These are phyloP conservation scores for Tetrahymena thermophila DNA, from an alignment of 73 alveolate species.

Conservation along the genomic window DNA sequence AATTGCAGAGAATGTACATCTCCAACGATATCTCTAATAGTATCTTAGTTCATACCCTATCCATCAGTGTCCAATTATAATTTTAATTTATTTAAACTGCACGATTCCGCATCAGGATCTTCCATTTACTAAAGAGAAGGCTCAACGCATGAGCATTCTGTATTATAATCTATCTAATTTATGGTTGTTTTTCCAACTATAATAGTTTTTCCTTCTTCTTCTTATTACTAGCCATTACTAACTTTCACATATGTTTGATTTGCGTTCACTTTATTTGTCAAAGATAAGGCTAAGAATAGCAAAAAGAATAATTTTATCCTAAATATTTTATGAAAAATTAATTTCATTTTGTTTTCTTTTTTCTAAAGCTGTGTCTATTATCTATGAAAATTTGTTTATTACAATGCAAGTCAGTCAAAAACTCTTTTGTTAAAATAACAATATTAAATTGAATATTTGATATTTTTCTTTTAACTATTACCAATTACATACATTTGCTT, in stretches of 20 bases:
- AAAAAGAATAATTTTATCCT: background rate
- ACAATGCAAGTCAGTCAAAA: background rate
- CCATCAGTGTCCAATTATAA: slow-evolving; percentile 58
- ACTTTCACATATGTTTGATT: background rate
- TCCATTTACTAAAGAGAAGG: slow-evolving; percentile 1
- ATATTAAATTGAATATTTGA: background rate
- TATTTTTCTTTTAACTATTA: background rate
- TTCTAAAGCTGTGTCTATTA: background rate
- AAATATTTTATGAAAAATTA: background rate
- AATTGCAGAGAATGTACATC: slow-evolving; percentile 19
- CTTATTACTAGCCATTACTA: background rate
- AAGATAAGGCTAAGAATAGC: background rate
- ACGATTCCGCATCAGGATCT: slow-evolving; percentile 45
- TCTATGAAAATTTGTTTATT: background rate
- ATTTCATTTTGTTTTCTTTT: background rate
- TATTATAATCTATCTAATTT: slow-evolving; percentile 10
- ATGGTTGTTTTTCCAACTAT: background rate
- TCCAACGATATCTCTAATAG: slow-evolving; percentile 55
- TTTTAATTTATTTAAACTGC: slow-evolving; percentile 47
- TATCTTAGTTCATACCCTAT: slow-evolving; percentile 42
- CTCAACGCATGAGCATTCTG: slow-evolving; percentile 31
- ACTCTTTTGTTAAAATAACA: background rate
- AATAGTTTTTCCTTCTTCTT: background rate
- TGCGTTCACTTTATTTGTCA: background rate
- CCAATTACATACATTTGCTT: no score